Evolutionary conservation across 1,139 yeast species (phyloP).

Genomic region (Protomyces inouyei): DNA sequence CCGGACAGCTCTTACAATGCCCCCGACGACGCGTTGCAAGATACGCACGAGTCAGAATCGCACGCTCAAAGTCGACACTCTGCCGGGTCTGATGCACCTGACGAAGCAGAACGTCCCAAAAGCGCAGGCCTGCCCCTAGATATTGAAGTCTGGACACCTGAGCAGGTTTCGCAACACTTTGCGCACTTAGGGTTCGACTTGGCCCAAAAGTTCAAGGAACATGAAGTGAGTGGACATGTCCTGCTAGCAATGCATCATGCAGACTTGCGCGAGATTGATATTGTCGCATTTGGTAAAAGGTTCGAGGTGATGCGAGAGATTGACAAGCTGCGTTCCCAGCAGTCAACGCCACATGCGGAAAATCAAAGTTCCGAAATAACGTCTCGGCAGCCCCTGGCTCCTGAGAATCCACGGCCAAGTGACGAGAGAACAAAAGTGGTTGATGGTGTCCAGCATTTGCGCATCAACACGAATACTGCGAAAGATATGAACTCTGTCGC

Average conservation of each 20-base stretch:
- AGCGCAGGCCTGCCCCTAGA: slow-evolving; percentile 49
- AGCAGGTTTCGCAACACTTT: slow-evolving; percentile 76
- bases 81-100: slow-evolving; percentile 4
- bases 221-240: slow-evolving; percentile 82
- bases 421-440: not conserved
- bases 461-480: not conserved
- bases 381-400: not conserved
- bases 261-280: slow-evolving; percentile 84
- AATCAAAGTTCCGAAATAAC: not conserved
- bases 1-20: too few relatives aligned
- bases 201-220: slow-evolving; percentile 74
- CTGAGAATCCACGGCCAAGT: not conserved
- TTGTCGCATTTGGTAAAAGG: slow-evolving; percentile 88
- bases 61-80: not conserved
- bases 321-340: slow-evolving; percentile 49
- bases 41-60: not conserved
- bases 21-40: not conserved
- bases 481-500: not conserved
- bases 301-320: slow-evolving; percentile 88
- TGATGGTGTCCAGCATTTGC: not conserved
- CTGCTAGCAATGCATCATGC: slow-evolving; percentile 78
- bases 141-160: slow-evolving; percentile 64
- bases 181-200: slow-evolving; percentile 64
- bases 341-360: not conserved
- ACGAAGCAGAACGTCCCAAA: slow-evolving; percentile 42